Conservation (phyloP, 306 rosid species). For the Rosa rugosa region DNA sequence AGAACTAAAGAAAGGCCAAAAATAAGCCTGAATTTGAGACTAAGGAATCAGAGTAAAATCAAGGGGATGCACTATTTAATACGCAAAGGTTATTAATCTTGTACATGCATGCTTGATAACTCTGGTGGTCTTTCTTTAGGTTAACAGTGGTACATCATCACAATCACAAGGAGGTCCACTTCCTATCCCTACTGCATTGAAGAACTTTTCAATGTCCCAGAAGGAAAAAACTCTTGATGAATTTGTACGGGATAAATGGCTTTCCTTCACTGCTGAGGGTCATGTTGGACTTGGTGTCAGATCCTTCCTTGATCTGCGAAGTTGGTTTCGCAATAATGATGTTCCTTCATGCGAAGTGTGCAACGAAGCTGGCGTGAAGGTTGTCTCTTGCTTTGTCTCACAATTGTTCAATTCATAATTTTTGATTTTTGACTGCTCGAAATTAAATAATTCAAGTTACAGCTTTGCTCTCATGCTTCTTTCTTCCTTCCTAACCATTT, state of each 20-base stretch:
- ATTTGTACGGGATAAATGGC: constrained; percentile 78
- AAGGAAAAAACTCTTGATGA: constrained; percentile 73
- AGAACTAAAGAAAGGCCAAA: background rate
- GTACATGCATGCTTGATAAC: constrained; percentile 18
- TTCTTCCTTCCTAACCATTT: background rate
- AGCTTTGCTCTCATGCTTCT: background rate
- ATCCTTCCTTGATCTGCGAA: constrained; percentile 88
- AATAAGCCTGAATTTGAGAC: background rate
- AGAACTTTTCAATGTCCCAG: constrained; percentile 53
- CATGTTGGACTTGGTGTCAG: constrained; percentile 74
- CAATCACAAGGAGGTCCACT: constrained; percentile 53
- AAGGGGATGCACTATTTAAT: background rate
- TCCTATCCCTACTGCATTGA: constrained; percentile 54
- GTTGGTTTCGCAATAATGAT: constrained; percentile 77
- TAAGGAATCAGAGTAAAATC: background rate
- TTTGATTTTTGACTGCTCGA: constrained; percentile 1
- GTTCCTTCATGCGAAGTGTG: constrained; percentile 82
- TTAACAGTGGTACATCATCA: constrained; percentile 34
- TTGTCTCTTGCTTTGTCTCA: constrained; percentile 30
- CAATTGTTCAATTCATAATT: background rate
- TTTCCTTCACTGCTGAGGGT: constrained; percentile 56
- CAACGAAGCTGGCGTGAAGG: constrained; percentile 97
- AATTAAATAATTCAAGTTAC: background rate
- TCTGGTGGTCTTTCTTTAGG: constrained; percentile 49
- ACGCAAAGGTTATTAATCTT: constrained; percentile 5